These are phyloP conservation scores for Oryza nivara DNA, from an alignment of 176 grass and related monocot species.

Conservation along the genomic window DNA sequence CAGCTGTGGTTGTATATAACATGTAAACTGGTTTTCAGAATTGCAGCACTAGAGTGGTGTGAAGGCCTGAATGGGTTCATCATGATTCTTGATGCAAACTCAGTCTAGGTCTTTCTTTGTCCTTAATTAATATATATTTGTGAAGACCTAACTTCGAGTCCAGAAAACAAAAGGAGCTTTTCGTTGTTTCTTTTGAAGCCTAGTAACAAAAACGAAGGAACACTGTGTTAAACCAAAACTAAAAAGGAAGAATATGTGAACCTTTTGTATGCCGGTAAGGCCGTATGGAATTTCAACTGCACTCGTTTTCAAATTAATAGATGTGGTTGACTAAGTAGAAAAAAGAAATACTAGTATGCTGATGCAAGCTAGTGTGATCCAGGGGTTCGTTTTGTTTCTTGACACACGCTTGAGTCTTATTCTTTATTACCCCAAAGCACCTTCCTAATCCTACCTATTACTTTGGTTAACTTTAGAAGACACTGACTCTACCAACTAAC, in stretches of 20 bases:
- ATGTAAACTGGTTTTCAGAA: too few relatives aligned
- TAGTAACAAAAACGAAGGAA: neutral
- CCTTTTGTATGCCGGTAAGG: neutral
- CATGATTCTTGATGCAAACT: neutral
- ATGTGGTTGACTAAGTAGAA: neutral
- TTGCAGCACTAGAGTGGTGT: neutral
- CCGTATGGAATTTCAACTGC: neutral
- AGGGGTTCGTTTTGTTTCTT: slow-evolving; percentile 2
- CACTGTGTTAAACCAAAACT: neutral
- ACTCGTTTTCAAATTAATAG: neutral
- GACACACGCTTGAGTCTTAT: slow-evolving; percentile 5
- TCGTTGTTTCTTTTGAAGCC: neutral
- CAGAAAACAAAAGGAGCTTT: neutral
- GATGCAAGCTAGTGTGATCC: neutral
- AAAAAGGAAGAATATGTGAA: neutral
- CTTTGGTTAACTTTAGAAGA: neutral
- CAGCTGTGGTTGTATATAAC: neutral
- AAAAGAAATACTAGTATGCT: neutral
- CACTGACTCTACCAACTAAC: slow-evolving; percentile 23
- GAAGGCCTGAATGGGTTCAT: neutral
- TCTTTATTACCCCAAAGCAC: neutral
- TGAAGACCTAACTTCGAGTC: neutral
- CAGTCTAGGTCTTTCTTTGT: neutral
- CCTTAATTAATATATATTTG: neutral
- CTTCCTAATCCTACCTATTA: slow-evolving; percentile 14